Evolutionary conservation across 805 yeast genomes (phyloP).

Genomic region (Saturnispora bothae): DNA sequence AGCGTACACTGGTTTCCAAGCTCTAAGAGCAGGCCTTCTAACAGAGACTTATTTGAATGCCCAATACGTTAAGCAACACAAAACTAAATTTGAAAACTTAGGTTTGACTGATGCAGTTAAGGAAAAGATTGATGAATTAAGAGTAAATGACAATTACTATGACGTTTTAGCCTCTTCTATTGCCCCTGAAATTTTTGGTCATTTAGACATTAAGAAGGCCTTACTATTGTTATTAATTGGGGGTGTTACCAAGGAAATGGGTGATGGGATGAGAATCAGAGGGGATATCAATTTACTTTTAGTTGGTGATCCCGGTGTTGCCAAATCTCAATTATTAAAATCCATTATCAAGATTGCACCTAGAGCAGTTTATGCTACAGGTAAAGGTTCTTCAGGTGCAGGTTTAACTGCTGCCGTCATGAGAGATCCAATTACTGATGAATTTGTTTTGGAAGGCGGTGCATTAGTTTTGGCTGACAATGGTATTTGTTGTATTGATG

Average conservation of each 20-base stretch:
- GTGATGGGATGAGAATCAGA: conserved; percentile 95
- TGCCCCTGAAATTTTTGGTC: conserved; percentile 97
- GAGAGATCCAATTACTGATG: conserved; percentile 98
- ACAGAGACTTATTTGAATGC: conserved; percentile 93
- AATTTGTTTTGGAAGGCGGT: conserved; percentile 97
- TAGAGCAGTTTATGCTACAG: conserved; percentile 93
- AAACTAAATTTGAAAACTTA: conserved; percentile 67
- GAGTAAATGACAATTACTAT: conserved; percentile 60
- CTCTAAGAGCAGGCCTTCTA: conserved; percentile 81
- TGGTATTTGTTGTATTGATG: conserved; percentile 98
- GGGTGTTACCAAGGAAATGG: conserved; percentile 89
- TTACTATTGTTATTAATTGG: conserved; percentile 77
- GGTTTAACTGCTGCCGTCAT: conserved; percentile 98
- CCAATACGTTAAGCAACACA: conserved; percentile 77
- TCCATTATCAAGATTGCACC: conserved; percentile 90
- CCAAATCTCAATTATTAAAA: conserved; percentile 90
- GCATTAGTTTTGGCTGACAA: conserved; percentile 94
- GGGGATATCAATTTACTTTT: conserved; percentile 93
- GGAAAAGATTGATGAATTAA: conserved; percentile 43
- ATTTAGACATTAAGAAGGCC: conserved; percentile 87
- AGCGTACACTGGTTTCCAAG: conserved; percentile 93
- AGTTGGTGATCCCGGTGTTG: conserved; percentile 99
- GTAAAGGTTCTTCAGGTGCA: conserved; percentile 97
- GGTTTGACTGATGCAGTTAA: conserved; percentile 49
- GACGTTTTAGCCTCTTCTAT: conserved; percentile 74